Conservation (phyloP, 768 basidiomycete species). For the Mycena rosella region DNA sequence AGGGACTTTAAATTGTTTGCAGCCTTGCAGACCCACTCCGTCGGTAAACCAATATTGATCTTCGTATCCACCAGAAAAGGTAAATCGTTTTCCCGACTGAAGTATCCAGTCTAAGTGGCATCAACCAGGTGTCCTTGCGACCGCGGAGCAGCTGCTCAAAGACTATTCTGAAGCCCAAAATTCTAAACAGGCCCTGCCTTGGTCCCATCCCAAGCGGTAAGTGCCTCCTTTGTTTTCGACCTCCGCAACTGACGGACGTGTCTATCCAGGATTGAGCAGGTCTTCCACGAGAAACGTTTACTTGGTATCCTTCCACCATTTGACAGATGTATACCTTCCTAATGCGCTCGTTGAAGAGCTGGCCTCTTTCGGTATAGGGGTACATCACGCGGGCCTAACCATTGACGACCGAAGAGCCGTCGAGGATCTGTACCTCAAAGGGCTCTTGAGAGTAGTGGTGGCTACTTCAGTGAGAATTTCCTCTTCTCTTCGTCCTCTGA, state of each 20-base stretch:
- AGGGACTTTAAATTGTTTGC: constrained; percentile 77
- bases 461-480: constrained; percentile 80
- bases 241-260: neutral
- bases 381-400: constrained; percentile 92
- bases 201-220: constrained; percentile 73
- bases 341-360: constrained; percentile 58
- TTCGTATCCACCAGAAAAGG: constrained; percentile 94
- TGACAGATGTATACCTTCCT: constrained; percentile 33
- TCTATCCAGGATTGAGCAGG: constrained; percentile 64
- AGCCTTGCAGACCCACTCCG: constrained; percentile 78
- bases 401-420: constrained; percentile 78
- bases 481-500: neutral
- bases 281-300: constrained; percentile 78
- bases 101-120: neutral
- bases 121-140: constrained; percentile 64
- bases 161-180: constrained; percentile 72
- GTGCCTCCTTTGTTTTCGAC: constrained; percentile 25
- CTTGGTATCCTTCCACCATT: constrained; percentile 52
- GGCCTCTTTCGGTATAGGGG: constrained; percentile 81
- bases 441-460: constrained; percentile 74
- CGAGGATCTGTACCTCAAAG: constrained; percentile 80
- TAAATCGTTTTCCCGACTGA: constrained; percentile 39
- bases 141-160: constrained; percentile 84
- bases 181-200: constrained; percentile 68
- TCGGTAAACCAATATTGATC: constrained; percentile 87